Evolutionary conservation across 352 stramenopile species (phyloP), one percentile per base, ranked within the genome.

Genomic region (Phytophthora syringae): DNA sequence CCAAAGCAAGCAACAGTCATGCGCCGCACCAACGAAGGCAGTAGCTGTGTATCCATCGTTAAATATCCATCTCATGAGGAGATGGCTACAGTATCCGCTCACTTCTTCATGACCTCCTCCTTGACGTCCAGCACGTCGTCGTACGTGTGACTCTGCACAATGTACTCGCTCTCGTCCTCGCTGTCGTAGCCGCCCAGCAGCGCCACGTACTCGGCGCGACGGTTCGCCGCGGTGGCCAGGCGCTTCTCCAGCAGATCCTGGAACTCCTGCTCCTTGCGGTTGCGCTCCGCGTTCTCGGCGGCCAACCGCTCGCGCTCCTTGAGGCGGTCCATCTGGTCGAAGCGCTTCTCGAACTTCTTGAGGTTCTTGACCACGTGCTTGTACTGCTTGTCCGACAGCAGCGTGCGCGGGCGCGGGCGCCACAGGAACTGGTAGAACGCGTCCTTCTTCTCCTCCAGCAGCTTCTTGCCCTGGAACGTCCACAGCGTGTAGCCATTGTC

Each of bases 401-500:
- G 74, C 43, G 86, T 97, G 67, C 95, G 90, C n/a, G 94, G 93
- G 15, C 97, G 89, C 37, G 97, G 97, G 44, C 98, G 86, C 85
- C 86, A 94, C 37, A 93, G 54, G 59, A 96, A 93, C 73, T 94
- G 87, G 76, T 99, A 99, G 75, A 99, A 99, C 43, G 96, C 88
- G 62, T 99, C 96, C 72, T 98, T 99, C 62, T 97, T 97, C 70
- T 98, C 86, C 67, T 98, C 93, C 37, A 89, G 78, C 1, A 99
- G 76, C 63, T 97, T 85, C 70, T 97, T 97, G 21, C 97, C 97
- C 81, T 99, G 97, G 88, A 99, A 99, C 37, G 89, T 97, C 96
- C 96, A 99, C 20, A 99, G 72, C 59, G 95, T 98, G 83, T 98
- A 99, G 50, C 98, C 98, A 66, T 99, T 99, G 86, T 99, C 98